phyloP scores from a whole-genome alignment of 202 grass and related monocot species.

The Tripidium arundinaceum region DNA sequence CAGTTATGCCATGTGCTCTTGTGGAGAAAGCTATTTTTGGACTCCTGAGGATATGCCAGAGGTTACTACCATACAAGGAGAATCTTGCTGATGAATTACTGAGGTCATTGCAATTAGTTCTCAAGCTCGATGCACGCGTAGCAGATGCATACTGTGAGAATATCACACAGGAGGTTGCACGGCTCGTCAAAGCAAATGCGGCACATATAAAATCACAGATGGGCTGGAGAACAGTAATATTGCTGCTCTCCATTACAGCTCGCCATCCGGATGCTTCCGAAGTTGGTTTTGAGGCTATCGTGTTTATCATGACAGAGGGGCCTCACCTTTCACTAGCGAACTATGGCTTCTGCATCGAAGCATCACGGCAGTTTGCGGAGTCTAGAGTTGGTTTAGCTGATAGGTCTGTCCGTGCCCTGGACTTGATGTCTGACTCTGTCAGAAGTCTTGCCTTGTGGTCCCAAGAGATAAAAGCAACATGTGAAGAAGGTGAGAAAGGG shows the following conservation, averaged over 20 bases:
- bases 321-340: too few relatives aligned
- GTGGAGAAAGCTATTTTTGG: slow-evolving; percentile 97
- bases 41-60: slow-evolving; percentile 87
- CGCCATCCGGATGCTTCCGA: too few relatives aligned
- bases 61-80: slow-evolving; percentile 50
- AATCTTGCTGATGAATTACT: slow-evolving; percentile 36
- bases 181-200: slow-evolving; percentile 81
- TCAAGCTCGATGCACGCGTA: slow-evolving; percentile 88
- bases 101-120: slow-evolving; percentile 79
- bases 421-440: slow-evolving; percentile 75
- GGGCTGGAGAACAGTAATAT: too few relatives aligned
- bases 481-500: slow-evolving; percentile 66
- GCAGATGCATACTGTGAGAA: slow-evolving; percentile 95
- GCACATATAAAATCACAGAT: slow-evolving; percentile 38
- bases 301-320: too few relatives aligned
- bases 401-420: slow-evolving; percentile 71
- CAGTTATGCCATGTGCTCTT: slow-evolving; percentile 89
- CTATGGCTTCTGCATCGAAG: too few relatives aligned
- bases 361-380: too few relatives aligned
- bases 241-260: too few relatives aligned
- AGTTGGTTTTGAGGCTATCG: too few relatives aligned
- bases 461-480: slow-evolving; percentile 50
- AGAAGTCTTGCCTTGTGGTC: slow-evolving; percentile 69
- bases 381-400: too few relatives aligned
- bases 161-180: slow-evolving; percentile 83